Conservation (phyloP, 2,329 filamentous ascomycete species). For the Colletotrichum tanaceti region DNA sequence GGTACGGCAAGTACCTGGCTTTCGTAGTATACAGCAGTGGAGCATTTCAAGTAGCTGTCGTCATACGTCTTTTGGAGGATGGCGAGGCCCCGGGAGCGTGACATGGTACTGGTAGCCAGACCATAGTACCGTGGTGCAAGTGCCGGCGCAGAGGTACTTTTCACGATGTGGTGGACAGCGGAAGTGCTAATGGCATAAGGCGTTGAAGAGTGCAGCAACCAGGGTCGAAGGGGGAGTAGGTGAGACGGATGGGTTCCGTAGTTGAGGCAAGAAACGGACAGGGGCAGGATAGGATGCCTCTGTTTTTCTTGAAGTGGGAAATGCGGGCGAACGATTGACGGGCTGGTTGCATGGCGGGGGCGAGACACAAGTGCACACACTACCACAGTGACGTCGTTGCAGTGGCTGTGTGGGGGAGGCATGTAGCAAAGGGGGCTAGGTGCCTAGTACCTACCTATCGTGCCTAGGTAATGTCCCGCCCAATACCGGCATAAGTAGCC, state of each 20-base stretch:
- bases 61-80: slow-evolving; percentile 97
- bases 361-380: background rate
- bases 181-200: background rate
- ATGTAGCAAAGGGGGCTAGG: too few relatives aligned
- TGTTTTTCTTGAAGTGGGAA: slow-evolving; percentile 12
- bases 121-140: slow-evolving; percentile 26
- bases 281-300: slow-evolving; percentile 5
- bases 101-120: slow-evolving; percentile 55
- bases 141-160: slow-evolving; percentile 1
- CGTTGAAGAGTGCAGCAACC: background rate
- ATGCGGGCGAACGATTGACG: slow-evolving; percentile 7
- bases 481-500: too few relatives aligned
- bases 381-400: slow-evolving; percentile 32
- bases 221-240: background rate
- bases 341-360: slow-evolving; percentile 6
- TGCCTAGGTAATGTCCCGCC: too few relatives aligned
- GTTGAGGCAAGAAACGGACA: slow-evolving; percentile 10
- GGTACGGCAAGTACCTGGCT: slow-evolving; percentile 72
- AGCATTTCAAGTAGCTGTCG: slow-evolving; percentile 94
- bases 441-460: too few relatives aligned
- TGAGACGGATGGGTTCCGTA: background rate
- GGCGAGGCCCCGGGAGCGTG: slow-evolving; percentile 68
- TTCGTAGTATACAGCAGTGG: slow-evolving; percentile 96
- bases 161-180: background rate
- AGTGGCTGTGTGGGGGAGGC: slow-evolving; percentile 9